Percentiles rank a stretch among this genome's conserved stretches.
phyloP scores from a whole-genome alignment of 176 grass and related monocot genomes.

The Alloteropsis semialata region DNA sequence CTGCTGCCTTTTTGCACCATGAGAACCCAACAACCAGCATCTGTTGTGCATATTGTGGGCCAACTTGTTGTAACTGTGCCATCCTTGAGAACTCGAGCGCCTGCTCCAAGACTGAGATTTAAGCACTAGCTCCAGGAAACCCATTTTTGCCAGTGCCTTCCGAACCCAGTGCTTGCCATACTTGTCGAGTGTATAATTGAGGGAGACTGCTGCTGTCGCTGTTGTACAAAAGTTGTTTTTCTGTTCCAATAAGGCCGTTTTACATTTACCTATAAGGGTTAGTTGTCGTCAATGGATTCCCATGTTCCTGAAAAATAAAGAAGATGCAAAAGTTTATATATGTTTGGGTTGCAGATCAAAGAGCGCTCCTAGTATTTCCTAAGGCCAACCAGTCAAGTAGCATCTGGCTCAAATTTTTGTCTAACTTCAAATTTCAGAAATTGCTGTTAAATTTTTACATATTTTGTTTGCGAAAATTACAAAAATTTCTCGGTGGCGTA shows the following conservation, averaged over 20 bases:
- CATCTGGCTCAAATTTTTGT: too few species aligned
- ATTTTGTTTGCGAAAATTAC: too few species aligned
- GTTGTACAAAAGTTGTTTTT: constrained; percentile 24
- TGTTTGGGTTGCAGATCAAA: not conserved
- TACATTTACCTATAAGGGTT: not conserved
- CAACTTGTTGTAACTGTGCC: constrained; percentile 23
- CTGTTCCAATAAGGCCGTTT: constrained; percentile 16
- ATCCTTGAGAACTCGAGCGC: not conserved
- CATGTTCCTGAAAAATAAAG: not conserved
- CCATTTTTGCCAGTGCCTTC: not conserved
- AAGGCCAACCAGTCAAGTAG: too few species aligned
- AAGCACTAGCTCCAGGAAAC: constrained; percentile 2
- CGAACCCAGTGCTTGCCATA: constrained; percentile 1
- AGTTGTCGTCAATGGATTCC: not conserved
- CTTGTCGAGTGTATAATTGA: constrained; percentile 20
- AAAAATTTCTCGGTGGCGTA: too few species aligned
- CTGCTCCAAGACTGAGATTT: not conserved
- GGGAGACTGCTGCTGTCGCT: not conserved
- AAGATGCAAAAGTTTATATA: not conserved
- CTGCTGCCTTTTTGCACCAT: constrained; percentile 1
- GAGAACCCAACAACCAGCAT: constrained; percentile 7
- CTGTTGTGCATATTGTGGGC: constrained; percentile 1
- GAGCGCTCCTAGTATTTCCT: too few species aligned
- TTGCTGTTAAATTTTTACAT: too few species aligned
- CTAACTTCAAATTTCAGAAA: too few species aligned